Evolutionary conservation across 192 early-diverging fungal genomes (phyloP).

Genomic region (Backusella tuberculispora): DNA sequence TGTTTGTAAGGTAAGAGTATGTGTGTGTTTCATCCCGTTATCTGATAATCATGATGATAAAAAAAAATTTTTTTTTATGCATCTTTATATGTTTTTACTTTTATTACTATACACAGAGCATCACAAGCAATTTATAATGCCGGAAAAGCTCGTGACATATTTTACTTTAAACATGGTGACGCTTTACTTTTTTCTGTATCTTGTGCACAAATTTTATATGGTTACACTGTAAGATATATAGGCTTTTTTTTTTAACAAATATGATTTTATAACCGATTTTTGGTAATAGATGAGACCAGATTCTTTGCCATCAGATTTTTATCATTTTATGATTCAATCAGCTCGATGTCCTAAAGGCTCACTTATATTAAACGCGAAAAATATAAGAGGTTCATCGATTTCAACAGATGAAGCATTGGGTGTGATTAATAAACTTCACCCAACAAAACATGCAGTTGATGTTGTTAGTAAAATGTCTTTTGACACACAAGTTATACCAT

Average conservation of each 20-base stretch:
- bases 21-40: too few species aligned
- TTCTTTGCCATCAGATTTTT: constrained; percentile 61
- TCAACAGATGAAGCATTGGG: constrained; percentile 41
- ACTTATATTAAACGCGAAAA: constrained; percentile 59
- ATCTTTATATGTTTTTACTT: not conserved
- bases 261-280: not conserved
- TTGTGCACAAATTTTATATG: constrained; percentile 60
- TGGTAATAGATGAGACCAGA: constrained; percentile 55
- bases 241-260: too few species aligned
- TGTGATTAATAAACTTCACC: constrained; percentile 38
- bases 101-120: constrained; percentile 37
- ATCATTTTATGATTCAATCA: constrained; percentile 64
- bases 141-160: constrained; percentile 54
- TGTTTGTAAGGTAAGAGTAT: constrained; percentile 56
- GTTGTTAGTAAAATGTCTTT: constrained; percentile 42
- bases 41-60: not conserved
- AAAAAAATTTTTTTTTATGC: not conserved
- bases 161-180: constrained; percentile 60
- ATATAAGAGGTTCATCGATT: constrained; percentile 48
- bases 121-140: constrained; percentile 60
- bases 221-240: constrained; percentile 54
- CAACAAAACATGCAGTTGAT: constrained; percentile 46
- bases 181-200: constrained; percentile 56
- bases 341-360: constrained; percentile 60
- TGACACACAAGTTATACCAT: constrained; percentile 57